A percentile compares a stretch with the other conserved stretches of the same genome.
These are phyloP conservation scores for Gymnopilus dilepis DNA, from an alignment of 768 basidiomycete genomes.

Conservation along the genomic window DNA sequence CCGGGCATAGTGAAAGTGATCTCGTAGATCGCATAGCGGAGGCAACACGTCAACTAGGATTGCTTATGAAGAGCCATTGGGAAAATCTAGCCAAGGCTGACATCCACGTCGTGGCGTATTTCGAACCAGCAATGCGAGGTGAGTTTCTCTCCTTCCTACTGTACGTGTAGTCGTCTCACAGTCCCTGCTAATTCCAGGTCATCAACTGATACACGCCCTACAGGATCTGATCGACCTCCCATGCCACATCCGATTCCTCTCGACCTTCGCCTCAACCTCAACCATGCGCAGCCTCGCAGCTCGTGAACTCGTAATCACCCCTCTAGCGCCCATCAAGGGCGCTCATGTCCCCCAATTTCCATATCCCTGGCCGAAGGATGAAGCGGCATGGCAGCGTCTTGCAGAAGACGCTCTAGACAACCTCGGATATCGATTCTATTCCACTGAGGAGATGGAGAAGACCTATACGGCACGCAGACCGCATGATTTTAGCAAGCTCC, in stretches of 20 bases:
- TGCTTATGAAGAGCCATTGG: no score
- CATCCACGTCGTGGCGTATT: no score
- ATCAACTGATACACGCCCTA: background rate
- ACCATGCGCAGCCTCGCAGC: background rate
- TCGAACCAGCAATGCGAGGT: no score
- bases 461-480: background rate
- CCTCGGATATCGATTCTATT: background rate
- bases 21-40: no score
- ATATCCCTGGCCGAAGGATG: background rate
- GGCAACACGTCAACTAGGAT: no score
- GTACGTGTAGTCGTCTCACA: no score
- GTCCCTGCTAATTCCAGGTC: background rate
- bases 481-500: background rate
- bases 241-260: background rate
- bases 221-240: background rate
- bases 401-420: background rate
- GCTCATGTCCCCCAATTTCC: background rate
- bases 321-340: background rate
- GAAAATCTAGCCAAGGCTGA: no score
- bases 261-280: background rate
- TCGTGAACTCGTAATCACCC: background rate
- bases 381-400: background rate
- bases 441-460: no score
- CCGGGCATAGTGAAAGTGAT: no score
- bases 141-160: no score